Evolutionary conservation across 2,329 filamentous ascomycete genomes (phyloP).

Genomic region (Metarhizium robertsii): DNA sequence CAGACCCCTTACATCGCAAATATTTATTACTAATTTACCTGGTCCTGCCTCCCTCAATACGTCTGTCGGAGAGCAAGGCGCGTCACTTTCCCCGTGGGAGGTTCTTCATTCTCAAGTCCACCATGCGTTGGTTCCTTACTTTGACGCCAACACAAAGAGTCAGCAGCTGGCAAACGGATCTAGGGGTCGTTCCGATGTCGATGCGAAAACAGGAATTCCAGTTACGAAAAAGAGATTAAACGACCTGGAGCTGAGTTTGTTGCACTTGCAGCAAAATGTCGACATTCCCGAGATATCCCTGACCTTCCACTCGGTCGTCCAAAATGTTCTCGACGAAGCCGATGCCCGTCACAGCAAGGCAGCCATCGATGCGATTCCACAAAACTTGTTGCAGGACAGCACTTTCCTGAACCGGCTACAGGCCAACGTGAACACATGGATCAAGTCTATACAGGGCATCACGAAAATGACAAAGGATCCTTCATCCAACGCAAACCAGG

Average conservation of each 20-base stretch:
- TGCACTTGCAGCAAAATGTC: slow-evolving; percentile 93
- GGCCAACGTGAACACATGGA: slow-evolving; percentile 92
- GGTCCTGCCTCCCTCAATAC: slow-evolving; percentile 64
- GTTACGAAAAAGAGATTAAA: slow-evolving; percentile 97
- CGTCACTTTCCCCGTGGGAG: slow-evolving; percentile 76
- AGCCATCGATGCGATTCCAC: slow-evolving; percentile 68
- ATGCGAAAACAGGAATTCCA: slow-evolving; percentile 88
- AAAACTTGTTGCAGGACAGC: slow-evolving; percentile 73
- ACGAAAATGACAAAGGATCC: slow-evolving; percentile 90
- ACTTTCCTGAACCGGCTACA: slow-evolving; percentile 90
- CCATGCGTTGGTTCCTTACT: slow-evolving; percentile 87
- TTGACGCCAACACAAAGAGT: slow-evolving; percentile 88
- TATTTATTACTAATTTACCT: slow-evolving; percentile 88
- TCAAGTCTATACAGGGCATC: slow-evolving; percentile 94
- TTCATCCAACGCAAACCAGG: slow-evolving; percentile 44
- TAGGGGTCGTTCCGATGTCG: slow-evolving; percentile 71
- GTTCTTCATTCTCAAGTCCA: slow-evolving; percentile 87
- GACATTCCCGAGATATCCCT: slow-evolving; percentile 91
- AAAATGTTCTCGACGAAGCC: slow-evolving; percentile 74
- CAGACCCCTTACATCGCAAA: slow-evolving; percentile 74
- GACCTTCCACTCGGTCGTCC: slow-evolving; percentile 80
- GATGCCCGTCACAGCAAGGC: slow-evolving; percentile 56
- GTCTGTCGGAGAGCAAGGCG: slow-evolving; percentile 58
- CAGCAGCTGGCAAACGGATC: slow-evolving; percentile 57
- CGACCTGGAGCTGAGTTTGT: slow-evolving; percentile 81